phyloP scores from a whole-genome alignment of 2,329 filamentous ascomycete genomes.

The Scedosporium minutisporum region DNA sequence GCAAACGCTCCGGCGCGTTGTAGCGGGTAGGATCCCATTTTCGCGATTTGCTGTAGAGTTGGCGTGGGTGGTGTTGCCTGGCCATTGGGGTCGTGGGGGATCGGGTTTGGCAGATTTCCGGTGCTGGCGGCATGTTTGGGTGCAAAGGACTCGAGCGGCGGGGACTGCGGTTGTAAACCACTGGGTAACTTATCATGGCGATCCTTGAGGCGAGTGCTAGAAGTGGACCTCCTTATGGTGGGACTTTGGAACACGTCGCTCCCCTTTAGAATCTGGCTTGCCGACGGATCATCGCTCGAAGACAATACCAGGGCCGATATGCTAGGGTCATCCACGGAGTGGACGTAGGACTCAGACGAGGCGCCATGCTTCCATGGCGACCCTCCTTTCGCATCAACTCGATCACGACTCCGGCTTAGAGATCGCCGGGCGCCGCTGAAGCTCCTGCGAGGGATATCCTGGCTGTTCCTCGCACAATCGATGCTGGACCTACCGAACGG shows the following conservation, averaged over 20 bases:
- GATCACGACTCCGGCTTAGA: conserved; percentile 33
- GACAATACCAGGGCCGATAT: conserved; percentile 61
- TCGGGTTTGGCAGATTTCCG: conserved; percentile 23
- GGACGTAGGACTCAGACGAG: conserved; percentile 66
- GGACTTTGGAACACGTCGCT: conserved; percentile 85
- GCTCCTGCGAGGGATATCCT: conserved; percentile 40
- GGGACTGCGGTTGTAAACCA: background rate
- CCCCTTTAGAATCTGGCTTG: conserved; percentile 78
- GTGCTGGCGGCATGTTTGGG: conserved; percentile 28
- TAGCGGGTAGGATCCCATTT: conserved; percentile 64
- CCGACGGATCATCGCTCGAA: conserved; percentile 68
- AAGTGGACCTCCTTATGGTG: conserved; percentile 47
- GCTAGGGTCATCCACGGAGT: conserved; percentile 66
- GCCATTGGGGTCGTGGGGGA: conserved; percentile 13
- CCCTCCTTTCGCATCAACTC: conserved; percentile 25
- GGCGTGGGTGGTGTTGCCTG: conserved; percentile 20
- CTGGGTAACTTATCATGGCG: conserved; percentile 9
- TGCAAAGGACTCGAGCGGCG: conserved; percentile 6
- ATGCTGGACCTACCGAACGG: conserved; percentile 39
- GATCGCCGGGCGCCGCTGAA: conserved; percentile 51
- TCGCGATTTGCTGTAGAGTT: conserved; percentile 42
- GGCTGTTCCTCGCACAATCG: conserved; percentile 28
- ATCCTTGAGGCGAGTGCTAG: conserved; percentile 21
- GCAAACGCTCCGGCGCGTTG: conserved; percentile 77
- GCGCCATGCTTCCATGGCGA: conserved; percentile 41